Conservation (phyloP, 2,329 filamentous ascomycete species). For the Colletotrichum paranaense region DNA sequence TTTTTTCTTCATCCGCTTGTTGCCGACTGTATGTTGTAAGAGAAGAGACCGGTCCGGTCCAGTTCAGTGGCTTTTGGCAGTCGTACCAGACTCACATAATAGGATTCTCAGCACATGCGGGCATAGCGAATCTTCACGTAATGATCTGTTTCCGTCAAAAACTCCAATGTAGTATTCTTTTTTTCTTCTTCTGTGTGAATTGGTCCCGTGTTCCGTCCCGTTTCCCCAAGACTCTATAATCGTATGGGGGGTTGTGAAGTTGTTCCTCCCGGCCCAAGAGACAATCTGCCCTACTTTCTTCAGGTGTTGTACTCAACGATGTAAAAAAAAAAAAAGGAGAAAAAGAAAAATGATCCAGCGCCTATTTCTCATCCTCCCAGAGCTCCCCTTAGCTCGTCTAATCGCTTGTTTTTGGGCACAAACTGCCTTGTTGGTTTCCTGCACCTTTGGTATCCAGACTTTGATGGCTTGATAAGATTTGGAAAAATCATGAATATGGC, state of each 20-base stretch:
- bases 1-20: not conserved
- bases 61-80: not conserved
- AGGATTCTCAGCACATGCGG: not conserved
- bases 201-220: not conserved
- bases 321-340: not conserved
- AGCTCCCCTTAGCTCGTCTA: not conserved
- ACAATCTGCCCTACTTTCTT: not conserved
- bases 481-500: not conserved
- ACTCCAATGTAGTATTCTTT: not conserved
- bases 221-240: constrained; percentile 10
- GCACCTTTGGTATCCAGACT: constrained; percentile 1
- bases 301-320: not conserved
- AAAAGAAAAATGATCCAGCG: not conserved
- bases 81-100: not conserved
- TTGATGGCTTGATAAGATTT: not conserved
- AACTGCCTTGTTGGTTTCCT: constrained; percentile 10
- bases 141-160: not conserved
- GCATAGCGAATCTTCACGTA: not conserved
- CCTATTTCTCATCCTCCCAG: not conserved
- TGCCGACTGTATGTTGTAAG: not conserved
- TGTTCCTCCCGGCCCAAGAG: not conserved
- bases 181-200: not conserved
- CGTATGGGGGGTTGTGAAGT: not conserved
- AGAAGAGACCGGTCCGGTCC: not conserved
- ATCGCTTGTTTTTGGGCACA: constrained; percentile 16